Evolutionary conservation across 768 basidiomycete genomes (phyloP), one percentile per base, ranked within the genome.

Genomic region (Punctularia strigosozonata): DNA sequence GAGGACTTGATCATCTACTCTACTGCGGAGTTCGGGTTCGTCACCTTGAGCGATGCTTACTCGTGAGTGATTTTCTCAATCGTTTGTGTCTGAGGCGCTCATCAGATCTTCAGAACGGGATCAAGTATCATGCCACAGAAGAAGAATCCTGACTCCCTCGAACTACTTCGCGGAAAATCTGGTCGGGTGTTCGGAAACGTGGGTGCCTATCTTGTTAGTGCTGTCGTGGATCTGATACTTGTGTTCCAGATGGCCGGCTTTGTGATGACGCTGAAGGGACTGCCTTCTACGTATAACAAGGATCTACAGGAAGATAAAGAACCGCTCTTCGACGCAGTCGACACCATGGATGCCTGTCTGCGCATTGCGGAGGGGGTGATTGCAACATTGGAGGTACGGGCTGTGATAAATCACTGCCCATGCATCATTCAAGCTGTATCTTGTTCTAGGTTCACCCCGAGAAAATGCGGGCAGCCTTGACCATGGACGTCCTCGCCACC

Each of bases 61-160:
- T 90, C 86, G 92, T 89, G 39, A 38, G 69, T 54, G 35, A n/a
- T 36, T 21, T 7, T 34, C 21, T 30, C 18, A 18, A 36, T 36
- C 19, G 23, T 13, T 7, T 6, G 17, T 3, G 14, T 38, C 36
- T 28, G 18, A 46, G 15, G 14, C 21, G 43, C 31, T 40, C 36
- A 20, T 17, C 38, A 18, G 15, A 36, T 31, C 21, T 28, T 6
- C 47, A 97, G 91, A 55, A 99, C 95, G 31, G 95, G 95, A 5
- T 97, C 92, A 28, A 97, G 92, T 48, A 97, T 99, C 56, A 99
- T 99, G 95, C 95, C 95, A 4, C 95, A 98, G 56, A 98, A 99
- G 66, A 99, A 98, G 64, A 97, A 97, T 54, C 88, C 92, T 0
- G 95, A 98, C 57, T 97, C 94, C 7, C 65, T 95, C 39, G 95